Percentiles rank a stretch among this genome's conserved stretches.
phyloP scores from a whole-genome alignment of 1,284 basidiomycete genomes.

The Hymenochaete sp. region DNA sequence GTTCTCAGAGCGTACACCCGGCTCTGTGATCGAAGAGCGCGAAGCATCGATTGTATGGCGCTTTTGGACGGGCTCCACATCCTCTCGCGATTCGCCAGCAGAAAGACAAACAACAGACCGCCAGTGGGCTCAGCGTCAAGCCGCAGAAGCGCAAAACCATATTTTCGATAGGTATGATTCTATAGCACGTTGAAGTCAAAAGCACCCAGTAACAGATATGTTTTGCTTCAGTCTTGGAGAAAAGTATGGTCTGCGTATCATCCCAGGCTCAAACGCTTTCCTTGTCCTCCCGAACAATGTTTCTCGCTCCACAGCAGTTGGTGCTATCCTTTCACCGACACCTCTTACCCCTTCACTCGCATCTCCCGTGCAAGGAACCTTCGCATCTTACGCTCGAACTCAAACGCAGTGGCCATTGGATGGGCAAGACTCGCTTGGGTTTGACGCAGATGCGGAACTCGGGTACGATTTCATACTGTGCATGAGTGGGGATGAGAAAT shows the following conservation, averaged over 20 bases:
- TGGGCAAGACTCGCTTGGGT: slow-evolving; percentile 42
- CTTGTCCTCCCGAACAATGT: slow-evolving; percentile 79
- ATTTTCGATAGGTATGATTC: slow-evolving; percentile 62
- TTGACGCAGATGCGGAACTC: slow-evolving; percentile 29
- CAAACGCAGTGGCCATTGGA: slow-evolving; percentile 16
- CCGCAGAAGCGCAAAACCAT: slow-evolving; percentile 85
- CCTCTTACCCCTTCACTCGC: slow-evolving; percentile 55
- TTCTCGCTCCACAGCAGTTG: slow-evolving; percentile 73
- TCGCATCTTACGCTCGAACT: slow-evolving; percentile 35
- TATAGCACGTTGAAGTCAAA: slow-evolving; percentile 4
- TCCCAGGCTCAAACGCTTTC: slow-evolving; percentile 71
- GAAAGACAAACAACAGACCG: slow-evolving; percentile 38
- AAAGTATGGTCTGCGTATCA: slow-evolving; percentile 71
- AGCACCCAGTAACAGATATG: no score
- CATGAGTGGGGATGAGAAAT: slow-evolving; percentile 65
- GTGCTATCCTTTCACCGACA: slow-evolving; percentile 60
- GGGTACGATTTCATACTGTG: slow-evolving; percentile 59
- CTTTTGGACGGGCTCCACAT: slow-evolving; percentile 56
- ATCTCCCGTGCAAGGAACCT: slow-evolving; percentile 33
- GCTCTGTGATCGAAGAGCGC: slow-evolving; percentile 79
- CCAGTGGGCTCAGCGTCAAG: slow-evolving; percentile 77
- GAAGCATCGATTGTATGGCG: slow-evolving; percentile 79
- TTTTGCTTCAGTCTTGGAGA: slow-evolving; percentile 64
- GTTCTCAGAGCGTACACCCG: slow-evolving; percentile 85
- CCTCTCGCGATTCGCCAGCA: no score